These are phyloP conservation scores for Tuber brumale DNA, from an alignment of 495 filamentous ascomycete species.

Conservation along the genomic window DNA sequence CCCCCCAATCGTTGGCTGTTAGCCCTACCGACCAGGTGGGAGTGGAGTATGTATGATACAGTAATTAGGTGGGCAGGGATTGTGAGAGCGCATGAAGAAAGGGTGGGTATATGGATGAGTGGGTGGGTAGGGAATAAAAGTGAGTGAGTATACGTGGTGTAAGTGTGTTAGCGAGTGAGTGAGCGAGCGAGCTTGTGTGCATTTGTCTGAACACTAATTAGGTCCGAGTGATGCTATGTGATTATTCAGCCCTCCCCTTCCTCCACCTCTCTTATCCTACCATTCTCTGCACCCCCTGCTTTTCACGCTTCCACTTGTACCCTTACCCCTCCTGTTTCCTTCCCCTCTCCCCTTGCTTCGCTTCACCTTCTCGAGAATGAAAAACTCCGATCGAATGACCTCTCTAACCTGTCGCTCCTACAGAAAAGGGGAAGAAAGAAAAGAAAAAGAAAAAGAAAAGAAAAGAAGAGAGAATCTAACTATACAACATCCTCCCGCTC, in stretches of 20 bases:
- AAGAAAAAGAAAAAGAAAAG: not conserved
- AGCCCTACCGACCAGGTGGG: not conserved
- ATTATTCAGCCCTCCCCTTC: not conserved
- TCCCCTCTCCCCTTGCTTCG: not conserved
- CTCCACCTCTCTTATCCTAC: not conserved
- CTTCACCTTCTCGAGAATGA: not conserved
- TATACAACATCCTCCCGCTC: constrained; percentile 6
- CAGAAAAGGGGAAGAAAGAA: not conserved
- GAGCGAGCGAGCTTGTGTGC: not conserved
- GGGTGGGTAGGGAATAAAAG: constrained; percentile 3
- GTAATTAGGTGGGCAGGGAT: not conserved
- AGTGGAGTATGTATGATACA: not conserved
- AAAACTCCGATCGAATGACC: constrained; percentile 1
- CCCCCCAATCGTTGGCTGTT: not conserved
- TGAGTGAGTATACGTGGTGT: not conserved
- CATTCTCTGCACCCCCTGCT: not conserved
- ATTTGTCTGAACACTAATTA: not conserved
- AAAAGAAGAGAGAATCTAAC: constrained; percentile 5
- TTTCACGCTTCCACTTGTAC: not conserved
- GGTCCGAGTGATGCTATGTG: not conserved
- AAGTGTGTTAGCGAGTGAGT: not conserved
- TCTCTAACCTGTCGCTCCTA: constrained; percentile 3
- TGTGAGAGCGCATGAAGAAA: not conserved
- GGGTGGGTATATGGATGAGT: not conserved
- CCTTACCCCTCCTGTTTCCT: not conserved